Conservation (phyloP, 768 basidiomycete species). For the Cystobasidium onofrii region DNA sequence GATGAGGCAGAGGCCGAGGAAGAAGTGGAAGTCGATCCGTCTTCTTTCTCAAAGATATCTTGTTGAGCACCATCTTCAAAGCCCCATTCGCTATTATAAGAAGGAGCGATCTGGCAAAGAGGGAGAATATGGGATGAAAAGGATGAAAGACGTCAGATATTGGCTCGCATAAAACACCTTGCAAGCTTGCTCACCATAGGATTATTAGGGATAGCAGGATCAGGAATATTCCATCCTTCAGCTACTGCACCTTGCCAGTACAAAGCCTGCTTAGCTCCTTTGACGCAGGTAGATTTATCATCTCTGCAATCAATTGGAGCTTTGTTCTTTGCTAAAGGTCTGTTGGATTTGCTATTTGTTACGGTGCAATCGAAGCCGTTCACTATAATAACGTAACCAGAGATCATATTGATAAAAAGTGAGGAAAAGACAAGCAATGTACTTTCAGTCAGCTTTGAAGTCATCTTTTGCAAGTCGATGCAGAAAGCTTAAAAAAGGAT, state of each 20-base stretch:
- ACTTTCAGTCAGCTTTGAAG: too few species aligned
- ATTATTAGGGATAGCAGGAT: not conserved
- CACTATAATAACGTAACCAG: conserved; percentile 12
- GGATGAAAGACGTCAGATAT: too few species aligned
- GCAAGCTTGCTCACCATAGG: conserved; percentile 23
- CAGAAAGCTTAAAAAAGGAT: too few species aligned
- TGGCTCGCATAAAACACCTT: too few species aligned
- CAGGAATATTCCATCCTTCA: conserved; percentile 30
- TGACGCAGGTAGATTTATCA: conserved; percentile 10
- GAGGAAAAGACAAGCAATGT: too few species aligned
- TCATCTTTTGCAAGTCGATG: too few species aligned
- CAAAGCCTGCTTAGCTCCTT: conserved; percentile 23
- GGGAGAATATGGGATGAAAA: too few species aligned
- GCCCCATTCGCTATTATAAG: conserved; percentile 62
- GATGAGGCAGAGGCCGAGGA: not conserved
- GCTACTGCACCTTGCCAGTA: conserved; percentile 20
- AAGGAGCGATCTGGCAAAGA: conserved; percentile 42
- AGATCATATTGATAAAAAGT: too few species aligned
- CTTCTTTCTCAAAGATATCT: conserved; percentile 56
- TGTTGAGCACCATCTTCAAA: conserved; percentile 64
- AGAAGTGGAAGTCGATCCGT: not conserved
- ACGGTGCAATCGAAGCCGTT: conserved; percentile 34
- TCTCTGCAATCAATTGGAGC: not conserved
- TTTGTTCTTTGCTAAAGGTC: not conserved
- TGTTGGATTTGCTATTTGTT: conserved; percentile 11